Base-by-base conservation (phyloP, 1,284 basidiomycete genomes). In the Microstroma glucosiphilum region DNA sequence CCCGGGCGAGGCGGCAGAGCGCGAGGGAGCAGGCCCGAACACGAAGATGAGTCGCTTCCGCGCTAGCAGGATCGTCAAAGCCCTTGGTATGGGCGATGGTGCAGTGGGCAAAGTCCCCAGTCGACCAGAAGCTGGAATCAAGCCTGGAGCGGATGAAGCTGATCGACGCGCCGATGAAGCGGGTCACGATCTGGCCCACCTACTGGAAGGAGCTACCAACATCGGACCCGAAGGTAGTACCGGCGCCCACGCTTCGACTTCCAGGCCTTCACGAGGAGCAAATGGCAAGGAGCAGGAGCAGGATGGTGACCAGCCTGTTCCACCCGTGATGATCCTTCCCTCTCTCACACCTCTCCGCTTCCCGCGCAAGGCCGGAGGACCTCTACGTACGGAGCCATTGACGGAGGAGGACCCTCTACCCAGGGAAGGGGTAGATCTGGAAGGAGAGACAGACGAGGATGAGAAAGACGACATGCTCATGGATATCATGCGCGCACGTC, bases 281-380 rank as follows among this genome's bases (percentile, higher is more conserved):
- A n/a, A 21, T 25, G 61, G 40, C 17, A 54, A 13, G 2, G 2
- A 2, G 25, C 13, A 54, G 51, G 26, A 54, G 51, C 8, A 2
- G 19, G 21, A 54, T 13, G 21, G 17, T 6, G 21, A 41, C 25
- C 23, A 7, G 40, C 48, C 37, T 48, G 48, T 6, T 9, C 63
- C 61, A 19, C 70, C 70, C 0, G 49, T 66, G 43, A 73, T 73
- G 71, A 64, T 73, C 61, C 70, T 73, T 49, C 71, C 72, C 26
- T 48, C 58, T 9, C 51, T 69, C 3, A 62, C 66, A n/a, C 66
- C 66, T 11, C 66, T 69, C 51, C 68, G 66, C 12, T 67, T 58
- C 23, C 43, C 17, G 43, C 26, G 26, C 51, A 48, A 6, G 17
- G 4, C 17, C 12, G 43, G 13, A 48, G 21, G 43, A 6, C 61